Evolutionary conservation across 176 grass and related monocot genomes (phyloP).

Genomic region (Ananas comosus): DNA sequence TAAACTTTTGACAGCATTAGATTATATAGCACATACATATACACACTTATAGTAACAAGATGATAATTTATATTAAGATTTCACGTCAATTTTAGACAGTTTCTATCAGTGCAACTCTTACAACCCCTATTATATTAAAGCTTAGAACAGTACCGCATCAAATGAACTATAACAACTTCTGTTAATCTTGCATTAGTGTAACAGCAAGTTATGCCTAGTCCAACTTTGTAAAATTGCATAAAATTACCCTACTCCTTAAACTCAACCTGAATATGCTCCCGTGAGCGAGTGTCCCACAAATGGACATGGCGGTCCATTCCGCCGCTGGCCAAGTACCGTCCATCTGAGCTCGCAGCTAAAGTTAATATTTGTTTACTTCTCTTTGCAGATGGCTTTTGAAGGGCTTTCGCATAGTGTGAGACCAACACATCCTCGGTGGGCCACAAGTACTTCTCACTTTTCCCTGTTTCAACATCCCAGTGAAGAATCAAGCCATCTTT

Average conservation of each 20-base stretch:
- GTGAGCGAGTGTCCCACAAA: slow-evolving; percentile 80
- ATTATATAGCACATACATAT: background rate
- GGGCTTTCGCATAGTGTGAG: slow-evolving; percentile 65
- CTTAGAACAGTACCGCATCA: background rate
- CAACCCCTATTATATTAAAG: background rate
- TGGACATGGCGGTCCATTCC: slow-evolving; percentile 74
- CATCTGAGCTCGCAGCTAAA: slow-evolving; percentile 71
- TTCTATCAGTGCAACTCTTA: background rate
- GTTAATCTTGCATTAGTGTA: background rate
- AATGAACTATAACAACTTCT: background rate
- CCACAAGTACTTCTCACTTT: slow-evolving; percentile 72
- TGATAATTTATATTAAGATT: no score
- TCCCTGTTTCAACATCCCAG: slow-evolving; percentile 76
- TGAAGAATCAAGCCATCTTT: slow-evolving; percentile 73
- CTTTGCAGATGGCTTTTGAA: slow-evolving; percentile 39
- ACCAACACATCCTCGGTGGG: slow-evolving; percentile 60
- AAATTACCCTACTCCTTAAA: background rate
- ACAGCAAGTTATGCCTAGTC: background rate
- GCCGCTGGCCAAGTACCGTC: slow-evolving; percentile 62
- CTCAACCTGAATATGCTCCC: slow-evolving; percentile 62
- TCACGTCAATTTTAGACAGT: background rate
- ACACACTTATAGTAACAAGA: background rate
- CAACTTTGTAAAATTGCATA: background rate
- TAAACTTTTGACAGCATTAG: background rate
- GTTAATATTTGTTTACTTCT: slow-evolving; percentile 58